These are phyloP conservation scores for Geotrichum reessii DNA, from an alignment of 1,139 yeast genomes.

Conservation along the genomic window DNA sequence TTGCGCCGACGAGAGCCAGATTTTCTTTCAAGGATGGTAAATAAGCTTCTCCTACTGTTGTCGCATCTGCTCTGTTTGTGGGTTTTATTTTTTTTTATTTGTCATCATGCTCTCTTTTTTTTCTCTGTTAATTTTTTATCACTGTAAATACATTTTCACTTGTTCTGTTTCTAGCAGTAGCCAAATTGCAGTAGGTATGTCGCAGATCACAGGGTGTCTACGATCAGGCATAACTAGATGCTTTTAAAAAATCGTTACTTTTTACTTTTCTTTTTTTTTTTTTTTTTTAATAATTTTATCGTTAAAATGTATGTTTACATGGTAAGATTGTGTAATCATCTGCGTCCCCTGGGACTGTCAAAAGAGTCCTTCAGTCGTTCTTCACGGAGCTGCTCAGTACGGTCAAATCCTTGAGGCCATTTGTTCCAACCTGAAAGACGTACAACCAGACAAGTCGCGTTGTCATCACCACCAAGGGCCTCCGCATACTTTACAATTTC, in stretches of 20 bases:
- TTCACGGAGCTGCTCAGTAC: conserved; percentile 78
- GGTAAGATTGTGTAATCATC: not conserved
- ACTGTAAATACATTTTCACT: conserved; percentile 2
- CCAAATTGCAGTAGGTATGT: not conserved
- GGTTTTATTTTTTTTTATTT: not conserved
- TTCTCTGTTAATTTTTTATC: not conserved
- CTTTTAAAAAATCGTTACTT: too few relatives aligned
- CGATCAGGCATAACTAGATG: not conserved
- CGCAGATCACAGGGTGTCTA: not conserved
- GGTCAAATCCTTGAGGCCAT: conserved; percentile 70
- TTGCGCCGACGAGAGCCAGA: conserved; percentile 86
- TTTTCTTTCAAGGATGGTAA: conserved; percentile 65
- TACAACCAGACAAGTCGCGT: conserved; percentile 82
- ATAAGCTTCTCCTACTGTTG: conserved; percentile 12
- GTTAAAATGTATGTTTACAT: not conserved
- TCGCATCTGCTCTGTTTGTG: not conserved
- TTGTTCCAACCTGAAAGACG: conserved; percentile 87
- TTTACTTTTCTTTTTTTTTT: too few relatives aligned
- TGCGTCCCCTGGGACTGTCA: conserved; percentile 22
- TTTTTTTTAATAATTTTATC: too few relatives aligned
- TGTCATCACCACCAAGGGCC: conserved; percentile 88
- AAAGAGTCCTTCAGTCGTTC: conserved; percentile 54
- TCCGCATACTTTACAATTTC: conserved; percentile 81
- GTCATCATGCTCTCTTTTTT: not conserved
- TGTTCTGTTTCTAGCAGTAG: not conserved